A percentile compares a stretch with the other conserved stretches of the same genome.
Conservation (phyloP, 2,329 filamentous ascomycete species). For the Blumeria graminis region DNA sequence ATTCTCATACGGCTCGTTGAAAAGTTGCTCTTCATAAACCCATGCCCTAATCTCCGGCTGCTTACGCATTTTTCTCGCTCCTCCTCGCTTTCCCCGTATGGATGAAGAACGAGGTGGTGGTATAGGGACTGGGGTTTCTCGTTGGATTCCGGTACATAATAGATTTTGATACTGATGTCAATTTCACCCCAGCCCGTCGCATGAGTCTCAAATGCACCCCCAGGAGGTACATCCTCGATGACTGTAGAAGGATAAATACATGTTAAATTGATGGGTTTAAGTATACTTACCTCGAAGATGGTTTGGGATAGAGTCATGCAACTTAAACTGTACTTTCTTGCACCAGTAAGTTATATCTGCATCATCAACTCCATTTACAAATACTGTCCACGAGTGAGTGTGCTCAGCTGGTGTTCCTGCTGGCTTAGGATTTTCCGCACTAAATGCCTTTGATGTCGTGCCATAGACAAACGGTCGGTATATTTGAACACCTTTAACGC, state of each 20-base stretch:
- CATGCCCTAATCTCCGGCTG: slow-evolving; percentile 48
- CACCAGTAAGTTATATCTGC: slow-evolving; percentile 89
- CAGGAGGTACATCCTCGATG: slow-evolving; percentile 39
- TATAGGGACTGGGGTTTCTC: too few relatives aligned
- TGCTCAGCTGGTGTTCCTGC: slow-evolving; percentile 62
- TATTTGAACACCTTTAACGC: slow-evolving; percentile 40
- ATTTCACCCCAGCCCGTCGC: too few relatives aligned
- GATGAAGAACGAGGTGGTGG: too few relatives aligned
- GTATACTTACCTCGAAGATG: slow-evolving; percentile 43
- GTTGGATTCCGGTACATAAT: too few relatives aligned
- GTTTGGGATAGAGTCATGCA: slow-evolving; percentile 91
- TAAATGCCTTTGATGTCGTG: slow-evolving; percentile 57
- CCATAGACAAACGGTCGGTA: slow-evolving; percentile 48
- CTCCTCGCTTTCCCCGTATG: slow-evolving; percentile 58
- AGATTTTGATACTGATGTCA: too few relatives aligned
- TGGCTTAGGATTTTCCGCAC: slow-evolving; percentile 54
- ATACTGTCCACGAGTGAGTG: slow-evolving; percentile 91
- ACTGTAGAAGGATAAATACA: slow-evolving; percentile 18
- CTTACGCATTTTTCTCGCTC: slow-evolving; percentile 33
- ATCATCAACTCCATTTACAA: slow-evolving; percentile 72
- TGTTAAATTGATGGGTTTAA: too few relatives aligned
- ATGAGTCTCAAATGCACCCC: slow-evolving; percentile 54
- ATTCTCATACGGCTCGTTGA: slow-evolving; percentile 86
- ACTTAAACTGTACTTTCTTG: slow-evolving; percentile 90
- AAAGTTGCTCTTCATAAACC: slow-evolving; percentile 81